Percentiles rank a stretch among this genome's conserved stretches.
Conservation (phyloP, 1,139 yeast species). For the Geotrichum histeridarum region DNA sequence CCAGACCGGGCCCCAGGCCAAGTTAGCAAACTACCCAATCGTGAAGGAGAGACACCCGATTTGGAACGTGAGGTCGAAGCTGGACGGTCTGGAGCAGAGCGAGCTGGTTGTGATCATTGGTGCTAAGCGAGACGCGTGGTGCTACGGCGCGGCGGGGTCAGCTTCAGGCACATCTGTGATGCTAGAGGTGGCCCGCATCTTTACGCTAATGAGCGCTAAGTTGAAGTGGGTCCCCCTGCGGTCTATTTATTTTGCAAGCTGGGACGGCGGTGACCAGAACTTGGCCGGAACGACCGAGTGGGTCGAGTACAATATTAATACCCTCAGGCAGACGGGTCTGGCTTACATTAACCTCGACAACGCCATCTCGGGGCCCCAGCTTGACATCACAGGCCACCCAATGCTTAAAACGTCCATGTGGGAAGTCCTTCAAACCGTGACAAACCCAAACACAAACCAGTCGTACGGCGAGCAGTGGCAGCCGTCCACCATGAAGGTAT, state of each 20-base stretch:
- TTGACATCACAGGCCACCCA: constrained; percentile 64
- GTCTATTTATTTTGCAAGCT: constrained; percentile 74
- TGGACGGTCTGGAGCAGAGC: constrained; percentile 74
- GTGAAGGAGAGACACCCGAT: constrained; percentile 57
- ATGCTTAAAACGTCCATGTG: constrained; percentile 47
- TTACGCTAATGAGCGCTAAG: constrained; percentile 58
- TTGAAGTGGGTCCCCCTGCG: constrained; percentile 81
- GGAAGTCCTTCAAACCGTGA: constrained; percentile 35
- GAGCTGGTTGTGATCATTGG: constrained; percentile 75
- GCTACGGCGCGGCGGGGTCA: constrained; percentile 69
- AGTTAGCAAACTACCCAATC: constrained; percentile 45
- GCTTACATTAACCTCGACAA: constrained; percentile 75
- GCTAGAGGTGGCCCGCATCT: constrained; percentile 63
- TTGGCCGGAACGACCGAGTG: constrained; percentile 80
- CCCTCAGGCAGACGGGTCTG: constrained; percentile 56
- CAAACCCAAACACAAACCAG: constrained; percentile 34
- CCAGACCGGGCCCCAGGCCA: constrained; percentile 32
- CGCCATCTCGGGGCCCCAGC: constrained; percentile 55
- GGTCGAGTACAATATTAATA: constrained; percentile 54
- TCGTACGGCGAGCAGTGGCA: constrained; percentile 23
- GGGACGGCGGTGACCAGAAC: constrained; percentile 80
- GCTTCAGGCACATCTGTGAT: constrained; percentile 72
- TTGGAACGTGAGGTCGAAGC: constrained; percentile 75
- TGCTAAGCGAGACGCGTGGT: constrained; percentile 73
- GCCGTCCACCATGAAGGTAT: constrained; percentile 16